Evolutionary conservation across 176 grass and related monocot genomes (phyloP).

Genomic region (Sorghum bicolor): Sorghum_bicolor_NCBIv3 NC_012878.2:4318501-4319000

Average conservation of each 20-base stretch:
- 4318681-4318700: neutral
- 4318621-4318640: slow-evolving; percentile 6
- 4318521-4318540: neutral
- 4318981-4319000: slow-evolving; percentile 46
- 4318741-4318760: slow-evolving; percentile 30
- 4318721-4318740: slow-evolving; percentile 24
- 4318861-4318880: slow-evolving; percentile 23
- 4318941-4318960: slow-evolving; percentile 44
- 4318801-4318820: slow-evolving; percentile 32
- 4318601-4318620: neutral
- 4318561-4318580: neutral
- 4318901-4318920: slow-evolving; percentile 33
- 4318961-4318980: slow-evolving; percentile 30
- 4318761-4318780: slow-evolving; percentile 12
- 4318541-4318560: neutral
- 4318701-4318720: slow-evolving; percentile 29
- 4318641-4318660: neutral
- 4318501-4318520: neutral
- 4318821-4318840: slow-evolving; percentile 43
- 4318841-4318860: slow-evolving; percentile 27
- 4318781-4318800: slow-evolving; percentile 31
- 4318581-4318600: neutral
- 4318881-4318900: slow-evolving; percentile 31
- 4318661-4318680: neutral
- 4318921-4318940: slow-evolving; percentile 51